A percentile compares a stretch with the other conserved stretches of the same genome.
Conservation (phyloP, 257 asterid species). For the Striga asiatica region DNA sequence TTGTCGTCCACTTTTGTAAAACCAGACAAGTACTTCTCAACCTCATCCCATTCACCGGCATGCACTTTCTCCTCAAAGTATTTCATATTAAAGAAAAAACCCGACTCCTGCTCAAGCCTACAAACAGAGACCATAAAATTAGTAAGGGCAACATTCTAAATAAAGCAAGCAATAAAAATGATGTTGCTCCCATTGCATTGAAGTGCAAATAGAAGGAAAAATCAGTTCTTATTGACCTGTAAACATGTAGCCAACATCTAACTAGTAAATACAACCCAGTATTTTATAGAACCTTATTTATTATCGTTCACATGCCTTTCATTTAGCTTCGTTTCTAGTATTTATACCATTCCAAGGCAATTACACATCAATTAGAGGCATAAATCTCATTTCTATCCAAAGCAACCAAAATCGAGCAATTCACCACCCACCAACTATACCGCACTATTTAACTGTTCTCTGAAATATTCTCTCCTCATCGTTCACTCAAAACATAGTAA, state of each 20-base stretch:
- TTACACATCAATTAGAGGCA: neutral
- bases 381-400: neutral
- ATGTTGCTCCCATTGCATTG: constrained; percentile 2
- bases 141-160: neutral
- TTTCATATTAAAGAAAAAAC: constrained; percentile 90
- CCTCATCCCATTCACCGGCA: constrained; percentile 97
- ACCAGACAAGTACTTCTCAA: constrained; percentile 92
- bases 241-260: constrained; percentile 4
- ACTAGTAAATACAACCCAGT: no score
- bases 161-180: neutral
- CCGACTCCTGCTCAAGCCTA: constrained; percentile 98
- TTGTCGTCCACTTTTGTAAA: constrained; percentile 94
- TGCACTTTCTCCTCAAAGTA: constrained; percentile 94
- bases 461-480: neutral
- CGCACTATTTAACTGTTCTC: neutral
- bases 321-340: neutral
- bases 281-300: no score
- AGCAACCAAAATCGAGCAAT: neutral
- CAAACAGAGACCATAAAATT: constrained; percentile 9
- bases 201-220: neutral
- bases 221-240: no score
- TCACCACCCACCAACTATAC: constrained; percentile 6
- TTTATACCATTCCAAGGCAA: constrained; percentile 2
- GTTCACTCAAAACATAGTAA: neutral
- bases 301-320: constrained; percentile 1